Evolutionary conservation across 106 monocot genomes (phyloP), one percentile per base, ranked within the genome.

Genomic region (Allium sativum): DNA sequence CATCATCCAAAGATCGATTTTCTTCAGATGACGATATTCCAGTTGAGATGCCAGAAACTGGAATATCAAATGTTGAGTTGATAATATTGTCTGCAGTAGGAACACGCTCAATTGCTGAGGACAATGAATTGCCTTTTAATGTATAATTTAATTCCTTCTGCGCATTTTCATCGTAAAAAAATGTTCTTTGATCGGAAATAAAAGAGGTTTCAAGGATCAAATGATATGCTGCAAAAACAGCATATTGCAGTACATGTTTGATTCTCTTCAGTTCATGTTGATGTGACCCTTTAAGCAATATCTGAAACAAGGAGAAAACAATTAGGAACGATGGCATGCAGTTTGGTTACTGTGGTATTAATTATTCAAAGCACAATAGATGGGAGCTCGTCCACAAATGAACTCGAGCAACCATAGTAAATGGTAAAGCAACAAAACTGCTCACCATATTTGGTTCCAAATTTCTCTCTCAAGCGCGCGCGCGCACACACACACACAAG

Each of bases 221-320:
- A 75, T 92, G 85, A 52, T 99, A 92, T 52, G 98, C 98, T 47
- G 80, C 85, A 85, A 88, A 92, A 44, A 99, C 81, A 57, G 88
- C 79, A 69, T 73, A 88, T 40, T 85, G 82, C 56, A 99, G 59
- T 19, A 88, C 87, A 31, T 68, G 68, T 56, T 99, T 99, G 52
- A 99, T 47, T 76, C 81, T 99, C 79, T 85, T 92, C 65, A 99
- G 64, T 76, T 88, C 85, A 77, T 85, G 80, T 64, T 82, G 85
- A 59, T 71, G 67, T 41, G 82, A 82, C 58, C 98, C 98, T 79
- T 70, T 92, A 63, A 99, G 76, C 65, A 99, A 63, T 74, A 99
- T 83, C 98, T 99, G 76, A 59, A 76, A 48, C 21, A 75, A 52
- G 44, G 66, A 76, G 45, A 12, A 47, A 60, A 31, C 31, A 31